phyloP scores from a whole-genome alignment of 1,284 basidiomycete genomes.

The Cutaneotrichosporon sp. region DNA sequence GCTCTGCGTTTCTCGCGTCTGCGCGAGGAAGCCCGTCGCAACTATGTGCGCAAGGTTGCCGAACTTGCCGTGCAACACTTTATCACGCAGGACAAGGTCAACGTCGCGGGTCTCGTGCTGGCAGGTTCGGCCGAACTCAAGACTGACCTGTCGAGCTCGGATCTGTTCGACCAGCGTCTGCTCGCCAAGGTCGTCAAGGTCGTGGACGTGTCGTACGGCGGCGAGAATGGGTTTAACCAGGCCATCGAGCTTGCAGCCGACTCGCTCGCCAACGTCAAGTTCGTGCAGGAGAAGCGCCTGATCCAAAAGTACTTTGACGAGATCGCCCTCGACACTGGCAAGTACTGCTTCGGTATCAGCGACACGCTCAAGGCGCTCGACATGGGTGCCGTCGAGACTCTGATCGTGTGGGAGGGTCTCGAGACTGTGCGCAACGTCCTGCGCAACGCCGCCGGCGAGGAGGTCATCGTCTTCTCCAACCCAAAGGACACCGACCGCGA shows the following conservation, averaged over 20 bases:
- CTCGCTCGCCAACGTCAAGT: constrained; percentile 96
- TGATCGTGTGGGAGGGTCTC: constrained; percentile 98
- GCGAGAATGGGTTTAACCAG: constrained; percentile 98
- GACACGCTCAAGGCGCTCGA: constrained; percentile 97
- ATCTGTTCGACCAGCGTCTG: constrained; percentile 90
- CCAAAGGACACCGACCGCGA: constrained; percentile 78
- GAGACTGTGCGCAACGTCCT: constrained; percentile 80
- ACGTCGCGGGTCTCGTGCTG: constrained; percentile 93
- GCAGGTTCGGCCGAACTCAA: constrained; percentile 99
- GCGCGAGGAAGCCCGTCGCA: constrained; percentile 98
- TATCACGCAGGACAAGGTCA: constrained; percentile 97
- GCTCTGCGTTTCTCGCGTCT: constrained; percentile 99
- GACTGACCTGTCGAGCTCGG: constrained; percentile 91
- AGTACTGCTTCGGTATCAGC: constrained; percentile 96
- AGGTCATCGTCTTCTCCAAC: constrained; percentile 67
- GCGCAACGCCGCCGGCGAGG: constrained; percentile 83
- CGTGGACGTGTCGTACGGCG: constrained; percentile 97
- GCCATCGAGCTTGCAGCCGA: constrained; percentile 96
- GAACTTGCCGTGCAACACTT: constrained; percentile 97
- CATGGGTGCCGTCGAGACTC: constrained; percentile 91
- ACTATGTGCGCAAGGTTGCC: constrained; percentile 98
- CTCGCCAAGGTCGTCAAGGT: constrained; percentile 90
- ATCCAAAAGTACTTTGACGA: constrained; percentile 99
- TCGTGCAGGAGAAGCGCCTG: constrained; percentile 96
- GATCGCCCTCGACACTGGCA: constrained; percentile 94